Percentiles rank a stretch among this genome's conserved stretches.
Evolutionary conservation across 2,329 filamentous ascomycete species (phyloP).

Genomic region (Pseudogymnoascus sp.): DNA sequence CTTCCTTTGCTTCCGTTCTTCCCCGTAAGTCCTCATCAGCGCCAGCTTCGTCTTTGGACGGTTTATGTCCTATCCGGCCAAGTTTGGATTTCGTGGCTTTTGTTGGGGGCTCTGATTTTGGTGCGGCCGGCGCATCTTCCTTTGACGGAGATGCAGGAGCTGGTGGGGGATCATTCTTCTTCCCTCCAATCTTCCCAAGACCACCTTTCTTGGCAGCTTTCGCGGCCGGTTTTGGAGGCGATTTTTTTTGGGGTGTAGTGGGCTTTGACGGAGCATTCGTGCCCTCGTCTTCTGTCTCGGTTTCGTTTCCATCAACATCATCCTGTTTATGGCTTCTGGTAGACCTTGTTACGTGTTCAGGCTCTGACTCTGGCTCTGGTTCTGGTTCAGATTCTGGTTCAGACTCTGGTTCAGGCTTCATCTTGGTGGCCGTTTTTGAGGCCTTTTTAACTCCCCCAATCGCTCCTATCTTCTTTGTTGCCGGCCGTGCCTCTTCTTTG

Average conservation of each 20-base stretch:
- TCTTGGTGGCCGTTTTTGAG: conserved; percentile 19
- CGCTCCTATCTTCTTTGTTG: conserved; percentile 13
- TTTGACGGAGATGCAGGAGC: background rate
- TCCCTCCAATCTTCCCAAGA: conserved; percentile 23
- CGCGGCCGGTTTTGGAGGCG: background rate
- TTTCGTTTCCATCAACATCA: background rate
- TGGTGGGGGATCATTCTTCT: conserved; percentile 16
- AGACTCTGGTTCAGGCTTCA: conserved; percentile 11
- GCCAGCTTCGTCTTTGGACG: conserved; percentile 14
- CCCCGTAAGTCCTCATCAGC: conserved; percentile 13
- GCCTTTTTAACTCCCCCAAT: conserved; percentile 13
- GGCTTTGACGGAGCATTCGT: background rate
- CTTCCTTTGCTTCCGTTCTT: conserved; percentile 14
- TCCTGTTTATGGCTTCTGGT: background rate
- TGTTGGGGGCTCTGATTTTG: conserved; percentile 12
- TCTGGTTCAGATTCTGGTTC: conserved; percentile 10
- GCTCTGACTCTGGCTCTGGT: conserved; percentile 1
- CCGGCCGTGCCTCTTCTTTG: conserved; percentile 3
- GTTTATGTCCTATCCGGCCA: conserved; percentile 18
- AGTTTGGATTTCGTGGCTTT: conserved; percentile 19
- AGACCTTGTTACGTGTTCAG: background rate
- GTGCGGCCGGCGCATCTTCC: background rate
- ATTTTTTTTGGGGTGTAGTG: background rate
- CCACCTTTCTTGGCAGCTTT: conserved; percentile 18
- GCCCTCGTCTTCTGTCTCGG: background rate